Evolutionary conservation across 139 green algal species (phyloP), one percentile per base, ranked within the genome.

Genomic region (Volvox africanus): DNA sequence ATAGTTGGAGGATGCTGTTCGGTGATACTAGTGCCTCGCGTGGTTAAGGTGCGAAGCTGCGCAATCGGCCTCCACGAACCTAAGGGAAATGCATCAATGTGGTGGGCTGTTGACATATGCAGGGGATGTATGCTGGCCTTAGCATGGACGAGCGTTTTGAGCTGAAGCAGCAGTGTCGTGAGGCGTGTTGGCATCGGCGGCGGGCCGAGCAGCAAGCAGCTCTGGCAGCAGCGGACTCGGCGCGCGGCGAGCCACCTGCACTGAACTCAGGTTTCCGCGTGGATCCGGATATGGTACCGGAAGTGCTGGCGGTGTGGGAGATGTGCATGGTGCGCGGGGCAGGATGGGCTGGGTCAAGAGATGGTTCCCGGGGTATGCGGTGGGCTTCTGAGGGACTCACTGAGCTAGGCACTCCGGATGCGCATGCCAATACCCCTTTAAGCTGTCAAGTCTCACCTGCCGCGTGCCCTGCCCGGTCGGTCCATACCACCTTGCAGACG

Each of bases 261-360:
- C 92, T 95, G 0, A 78, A 21, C 6, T 75, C 82, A 0, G 84
- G 81, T 61, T 97, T 93, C 55, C 84, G 97, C 2, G 80, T 97
- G 82, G 92, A 94, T 2, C 79, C 55, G 14, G 44, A 93, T 36
- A 84, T 94, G 62, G 68, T 98, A n/a, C 88, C 93, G 3, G 93
- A 97, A 18, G 71, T 97, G 69, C 91, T 98, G 28, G 92, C 94
- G 65, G 82, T 96, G 0, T 97, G 96, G 96, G 96, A 97, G 91
- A 92, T 97, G 81, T 89, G 71, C 79, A 94, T 94, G 88, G 92
- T 94, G 62, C 22, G 92, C 61, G 81, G n/a, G 50, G 32, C 19
- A 77, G n/a, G n/a, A n/a, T 77, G 82, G 18, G 5, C 2, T 73
- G 44, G 44, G 44, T 55, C 44, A 55, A 9, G 44, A 55, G 44